phyloP scores from a whole-genome alignment of 2,329 filamentous ascomycete species.

The Cylindrodendrum hubeiense region DNA sequence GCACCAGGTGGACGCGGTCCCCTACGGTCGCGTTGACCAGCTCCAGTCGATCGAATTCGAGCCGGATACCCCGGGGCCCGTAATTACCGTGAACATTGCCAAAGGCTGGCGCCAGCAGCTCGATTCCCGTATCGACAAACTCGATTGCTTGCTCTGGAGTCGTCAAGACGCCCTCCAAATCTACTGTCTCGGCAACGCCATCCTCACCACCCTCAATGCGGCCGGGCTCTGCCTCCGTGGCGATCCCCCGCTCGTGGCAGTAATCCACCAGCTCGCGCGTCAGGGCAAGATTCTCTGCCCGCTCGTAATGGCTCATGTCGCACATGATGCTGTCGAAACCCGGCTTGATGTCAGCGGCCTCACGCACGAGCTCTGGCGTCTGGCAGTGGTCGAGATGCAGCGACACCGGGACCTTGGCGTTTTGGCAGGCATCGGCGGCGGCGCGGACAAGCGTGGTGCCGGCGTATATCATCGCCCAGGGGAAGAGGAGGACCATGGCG shows the following conservation, averaged over 20 bases:
- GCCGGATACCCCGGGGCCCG: constrained; percentile 66
- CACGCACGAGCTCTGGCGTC: constrained; percentile 68
- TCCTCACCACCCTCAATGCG: constrained; percentile 67
- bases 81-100: constrained; percentile 84
- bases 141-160: constrained; percentile 77
- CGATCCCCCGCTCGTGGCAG: constrained; percentile 73
- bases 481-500: constrained; percentile 78
- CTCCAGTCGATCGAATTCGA: constrained; percentile 41
- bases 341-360: constrained; percentile 57
- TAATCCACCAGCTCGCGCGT: constrained; percentile 72
- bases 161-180: constrained; percentile 66
- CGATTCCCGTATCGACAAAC: constrained; percentile 78
- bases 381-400: constrained; percentile 78
- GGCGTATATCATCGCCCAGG: constrained; percentile 77
- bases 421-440: constrained; percentile 65
- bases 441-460: constrained; percentile 65
- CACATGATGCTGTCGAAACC: constrained; percentile 80
- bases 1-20: constrained; percentile 59
- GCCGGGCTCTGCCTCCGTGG: constrained; percentile 71
- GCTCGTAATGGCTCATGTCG: constrained; percentile 80
- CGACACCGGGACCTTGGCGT: constrained; percentile 68
- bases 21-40: constrained; percentile 56
- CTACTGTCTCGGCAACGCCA: constrained; percentile 73
- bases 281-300: constrained; percentile 74
- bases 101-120: constrained; percentile 80